Conservation (phyloP, 345 rosid species). For the Aquilaria sinensis region DNA sequence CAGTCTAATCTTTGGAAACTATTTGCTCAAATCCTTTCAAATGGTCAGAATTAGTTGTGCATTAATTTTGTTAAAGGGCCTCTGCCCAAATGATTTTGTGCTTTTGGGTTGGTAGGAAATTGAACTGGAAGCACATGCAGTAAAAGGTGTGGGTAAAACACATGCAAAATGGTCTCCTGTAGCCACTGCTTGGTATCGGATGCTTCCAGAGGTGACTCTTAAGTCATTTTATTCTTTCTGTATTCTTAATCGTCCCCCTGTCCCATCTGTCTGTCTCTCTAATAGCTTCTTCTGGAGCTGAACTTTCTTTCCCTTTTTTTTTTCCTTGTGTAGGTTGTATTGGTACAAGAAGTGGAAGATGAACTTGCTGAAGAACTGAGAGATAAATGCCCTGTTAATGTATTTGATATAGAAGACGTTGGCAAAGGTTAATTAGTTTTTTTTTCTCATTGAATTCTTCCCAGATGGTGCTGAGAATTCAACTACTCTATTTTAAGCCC, state of each 20-base stretch:
- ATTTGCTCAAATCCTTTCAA: constrained; percentile 1
- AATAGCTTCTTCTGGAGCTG: no score
- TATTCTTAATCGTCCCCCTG: not conserved
- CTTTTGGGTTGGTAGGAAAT: constrained; percentile 57
- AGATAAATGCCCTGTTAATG: constrained; percentile 61
- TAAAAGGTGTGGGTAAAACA: constrained; percentile 85
- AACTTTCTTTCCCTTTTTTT: not conserved
- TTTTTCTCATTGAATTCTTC: no score
- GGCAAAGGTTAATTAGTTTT: constrained; percentile 50
- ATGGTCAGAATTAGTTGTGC: no score
- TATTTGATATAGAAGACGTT: constrained; percentile 91
- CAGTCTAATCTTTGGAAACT: not conserved
- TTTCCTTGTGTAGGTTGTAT: constrained; percentile 43
- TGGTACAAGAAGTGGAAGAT: constrained; percentile 52
- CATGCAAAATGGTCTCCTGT: constrained; percentile 99
- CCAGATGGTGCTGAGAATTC: no score
- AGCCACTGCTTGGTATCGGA: constrained; percentile 90
- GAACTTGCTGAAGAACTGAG: constrained; percentile 61
- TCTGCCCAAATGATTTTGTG: no score
- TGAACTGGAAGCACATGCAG: constrained; percentile 93
- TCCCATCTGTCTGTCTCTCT: no score
- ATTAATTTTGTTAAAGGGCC: no score
- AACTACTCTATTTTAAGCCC: no score
- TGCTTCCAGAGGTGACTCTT: constrained; percentile 81
- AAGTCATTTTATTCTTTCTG: not conserved